Evolutionary conservation across 495 filamentous ascomycete species (phyloP).

Genomic region (Neurospora sp.): DNA sequence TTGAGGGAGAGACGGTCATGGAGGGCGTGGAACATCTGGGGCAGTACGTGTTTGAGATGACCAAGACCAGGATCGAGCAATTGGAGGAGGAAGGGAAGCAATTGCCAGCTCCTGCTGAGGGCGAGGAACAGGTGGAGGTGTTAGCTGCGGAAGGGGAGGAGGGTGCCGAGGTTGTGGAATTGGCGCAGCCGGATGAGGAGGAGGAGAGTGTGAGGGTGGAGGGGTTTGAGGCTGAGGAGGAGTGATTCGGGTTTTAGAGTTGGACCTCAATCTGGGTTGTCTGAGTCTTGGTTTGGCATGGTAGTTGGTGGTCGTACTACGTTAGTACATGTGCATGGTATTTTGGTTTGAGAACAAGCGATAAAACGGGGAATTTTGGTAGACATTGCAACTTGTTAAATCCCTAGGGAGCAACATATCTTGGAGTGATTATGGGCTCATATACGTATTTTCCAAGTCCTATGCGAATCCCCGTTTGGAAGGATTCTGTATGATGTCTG

Average conservation of each 20-base stretch:
- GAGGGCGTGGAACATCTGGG: conserved; percentile 89
- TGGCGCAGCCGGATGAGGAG: conserved; percentile 22
- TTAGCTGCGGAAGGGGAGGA: conserved; percentile 30
- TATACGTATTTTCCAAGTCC: background rate
- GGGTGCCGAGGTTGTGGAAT: conserved; percentile 25
- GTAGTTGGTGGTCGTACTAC: background rate
- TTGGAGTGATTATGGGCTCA: background rate
- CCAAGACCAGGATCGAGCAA: conserved; percentile 62
- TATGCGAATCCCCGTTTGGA: background rate
- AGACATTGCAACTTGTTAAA: background rate
- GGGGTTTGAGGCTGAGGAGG: conserved; percentile 10
- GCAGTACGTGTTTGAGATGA: conserved; percentile 97
- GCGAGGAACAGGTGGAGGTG: conserved; percentile 7
- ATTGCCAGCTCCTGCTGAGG: conserved; percentile 14
- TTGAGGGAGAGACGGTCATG: conserved; percentile 54
- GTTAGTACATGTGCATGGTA: background rate
- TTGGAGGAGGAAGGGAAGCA: conserved; percentile 31
- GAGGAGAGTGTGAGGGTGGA: conserved; percentile 8
- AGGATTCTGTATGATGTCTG: background rate
- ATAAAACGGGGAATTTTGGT: background rate
- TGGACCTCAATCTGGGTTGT: background rate
- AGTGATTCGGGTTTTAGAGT: background rate
- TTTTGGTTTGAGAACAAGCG: background rate
- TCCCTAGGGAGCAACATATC: background rate
- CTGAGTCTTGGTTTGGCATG: background rate